A percentile compares a stretch with the other conserved stretches of the same genome.
Conservation (phyloP, 208 protist species). For the Strigomonas galati region DNA sequence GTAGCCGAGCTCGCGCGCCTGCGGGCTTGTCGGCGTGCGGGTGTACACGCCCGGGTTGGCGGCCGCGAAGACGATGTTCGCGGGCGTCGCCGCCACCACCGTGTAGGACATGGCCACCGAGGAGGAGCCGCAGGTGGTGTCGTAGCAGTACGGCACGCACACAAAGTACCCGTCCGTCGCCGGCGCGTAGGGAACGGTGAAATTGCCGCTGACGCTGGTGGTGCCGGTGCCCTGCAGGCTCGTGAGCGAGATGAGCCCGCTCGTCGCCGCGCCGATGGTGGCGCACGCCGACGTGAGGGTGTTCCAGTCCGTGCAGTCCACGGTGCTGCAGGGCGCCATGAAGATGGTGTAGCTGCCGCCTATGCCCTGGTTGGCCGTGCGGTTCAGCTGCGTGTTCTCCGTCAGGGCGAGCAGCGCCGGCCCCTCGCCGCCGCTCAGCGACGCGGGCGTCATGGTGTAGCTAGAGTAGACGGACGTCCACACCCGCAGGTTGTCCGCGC, state of each 20-base stretch:
- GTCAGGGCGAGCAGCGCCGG: conserved; percentile 46
- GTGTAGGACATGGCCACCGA: conserved; percentile 57
- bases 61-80: conserved; percentile 32
- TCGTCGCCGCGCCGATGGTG: conserved; percentile 15
- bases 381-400: conserved; percentile 24
- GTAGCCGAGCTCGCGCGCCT: conserved; percentile 61
- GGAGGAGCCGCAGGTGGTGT: conserved; percentile 27
- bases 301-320: conserved; percentile 38
- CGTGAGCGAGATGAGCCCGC: conserved; percentile 21
- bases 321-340: conserved; percentile 53
- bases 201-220: conserved; percentile 35
- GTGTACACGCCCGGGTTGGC: conserved; percentile 66
- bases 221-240: conserved; percentile 27
- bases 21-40: conserved; percentile 45
- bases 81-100: conserved; percentile 32
- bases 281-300: conserved; percentile 45
- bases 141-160: conserved; percentile 82
- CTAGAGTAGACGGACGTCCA: conserved; percentile 70
- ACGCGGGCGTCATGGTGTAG: conserved; percentile 37
- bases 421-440: conserved; percentile 46
- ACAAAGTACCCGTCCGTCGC: conserved; percentile 51
- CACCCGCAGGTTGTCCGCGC: conserved; percentile 31
- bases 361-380: conserved; percentile 60
- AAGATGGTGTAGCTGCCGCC: conserved; percentile 54
- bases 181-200: conserved; percentile 63